phyloP scores from a whole-genome alignment of 2,329 filamentous ascomycete species.

The Colletotrichum siamense region DNA sequence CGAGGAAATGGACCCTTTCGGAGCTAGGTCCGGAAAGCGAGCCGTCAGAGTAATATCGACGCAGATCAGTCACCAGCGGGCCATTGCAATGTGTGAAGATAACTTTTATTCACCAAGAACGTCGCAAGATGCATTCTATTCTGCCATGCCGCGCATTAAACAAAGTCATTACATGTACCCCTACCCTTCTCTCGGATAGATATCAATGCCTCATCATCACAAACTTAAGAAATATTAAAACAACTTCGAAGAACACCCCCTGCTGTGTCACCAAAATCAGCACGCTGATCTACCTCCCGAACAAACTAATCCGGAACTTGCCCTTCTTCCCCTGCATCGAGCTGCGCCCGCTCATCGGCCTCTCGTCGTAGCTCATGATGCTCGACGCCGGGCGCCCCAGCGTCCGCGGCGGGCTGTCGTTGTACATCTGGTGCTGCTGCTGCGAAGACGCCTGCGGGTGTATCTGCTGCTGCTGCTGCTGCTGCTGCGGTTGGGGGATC shows the following conservation, averaged over 20 bases:
- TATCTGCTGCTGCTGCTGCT: not conserved
- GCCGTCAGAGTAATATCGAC: not conserved
- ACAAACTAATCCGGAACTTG: conserved; percentile 20
- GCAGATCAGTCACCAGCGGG: not conserved
- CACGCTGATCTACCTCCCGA: conserved; percentile 11
- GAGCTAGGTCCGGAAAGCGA: not conserved
- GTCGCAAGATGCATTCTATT: not conserved
- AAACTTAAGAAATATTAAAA: not conserved
- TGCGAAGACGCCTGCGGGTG: not conserved
- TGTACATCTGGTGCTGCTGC: conserved; percentile 15
- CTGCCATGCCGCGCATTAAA: not conserved
- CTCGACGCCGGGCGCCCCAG: conserved; percentile 8
- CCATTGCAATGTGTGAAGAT: not conserved
- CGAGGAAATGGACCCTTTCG: not conserved
- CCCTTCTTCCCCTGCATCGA: conserved; percentile 12
- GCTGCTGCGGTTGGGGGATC: not conserved
- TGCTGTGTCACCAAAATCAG: not conserved
- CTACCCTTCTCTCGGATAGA: not conserved
- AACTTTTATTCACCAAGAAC: not conserved
- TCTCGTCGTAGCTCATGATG: conserved; percentile 20
- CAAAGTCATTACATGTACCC: not conserved
- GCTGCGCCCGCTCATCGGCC: conserved; percentile 19
- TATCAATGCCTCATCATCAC: not conserved
- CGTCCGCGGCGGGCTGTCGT: conserved; percentile 11
- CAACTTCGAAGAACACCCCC: not conserved